A percentile compares a stretch with the other conserved stretches of the same genome.
phyloP scores from a whole-genome alignment of 495 filamentous ascomycete genomes.

The Gamarada debralockiae region DNA sequence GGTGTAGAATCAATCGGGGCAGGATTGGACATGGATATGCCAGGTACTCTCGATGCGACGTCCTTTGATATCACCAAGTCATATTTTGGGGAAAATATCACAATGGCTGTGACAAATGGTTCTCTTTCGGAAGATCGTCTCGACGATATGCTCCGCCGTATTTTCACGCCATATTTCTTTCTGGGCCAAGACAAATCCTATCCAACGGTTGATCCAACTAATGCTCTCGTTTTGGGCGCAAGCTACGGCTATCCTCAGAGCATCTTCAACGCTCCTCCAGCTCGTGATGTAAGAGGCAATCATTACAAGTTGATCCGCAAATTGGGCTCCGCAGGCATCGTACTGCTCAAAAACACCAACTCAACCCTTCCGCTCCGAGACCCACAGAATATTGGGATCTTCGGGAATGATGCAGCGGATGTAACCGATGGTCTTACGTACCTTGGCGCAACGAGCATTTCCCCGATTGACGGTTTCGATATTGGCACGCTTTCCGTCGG shows the following conservation, averaged over 20 bases:
- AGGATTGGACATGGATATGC: neutral
- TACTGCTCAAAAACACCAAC: conserved; percentile 60
- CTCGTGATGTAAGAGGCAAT: conserved; percentile 55
- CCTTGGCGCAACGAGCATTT: too few relatives aligned
- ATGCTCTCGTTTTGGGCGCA: conserved; percentile 3
- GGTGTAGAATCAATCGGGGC: conserved; percentile 48
- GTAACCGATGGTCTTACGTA: conserved; percentile 63
- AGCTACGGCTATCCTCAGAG: conserved; percentile 22
- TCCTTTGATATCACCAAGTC: conserved; percentile 29
- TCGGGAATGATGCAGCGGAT: conserved; percentile 60
- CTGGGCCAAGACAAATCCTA: conserved; percentile 57
- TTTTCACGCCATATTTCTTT: conserved; percentile 93
- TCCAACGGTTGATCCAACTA: conserved; percentile 62
- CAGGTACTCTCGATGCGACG: neutral
- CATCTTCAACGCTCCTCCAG: conserved; percentile 33
- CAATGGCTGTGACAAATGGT: conserved; percentile 82
- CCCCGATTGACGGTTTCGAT: conserved; percentile 46
- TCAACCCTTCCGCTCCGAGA: conserved; percentile 48
- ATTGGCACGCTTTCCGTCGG: conserved; percentile 41
- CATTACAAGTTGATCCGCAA: conserved; percentile 7
- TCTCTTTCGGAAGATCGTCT: conserved; percentile 85
- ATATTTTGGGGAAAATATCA: conserved; percentile 87
- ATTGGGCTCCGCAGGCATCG: conserved; percentile 34
- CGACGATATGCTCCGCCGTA: conserved; percentile 89
- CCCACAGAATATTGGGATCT: conserved; percentile 52